These are phyloP conservation scores for Candida loeiensis DNA, from an alignment of 805 yeast species.

Conservation along the genomic window DNA sequence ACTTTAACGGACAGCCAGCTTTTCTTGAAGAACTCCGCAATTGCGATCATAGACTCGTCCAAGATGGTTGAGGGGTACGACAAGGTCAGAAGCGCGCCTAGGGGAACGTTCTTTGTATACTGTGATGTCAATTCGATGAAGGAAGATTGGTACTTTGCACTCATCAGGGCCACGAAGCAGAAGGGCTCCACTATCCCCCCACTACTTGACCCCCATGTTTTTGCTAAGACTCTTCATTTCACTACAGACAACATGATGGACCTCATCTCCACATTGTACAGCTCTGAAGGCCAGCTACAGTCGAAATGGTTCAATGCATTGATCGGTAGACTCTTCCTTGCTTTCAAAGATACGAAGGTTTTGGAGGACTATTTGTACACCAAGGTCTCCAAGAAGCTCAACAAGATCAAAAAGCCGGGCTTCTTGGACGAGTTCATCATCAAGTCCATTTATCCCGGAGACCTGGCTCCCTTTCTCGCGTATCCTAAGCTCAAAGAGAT, in stretches of 20 bases:
- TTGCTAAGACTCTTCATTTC: conserved; percentile 73
- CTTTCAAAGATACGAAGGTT: conserved; percentile 67
- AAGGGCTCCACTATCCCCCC: conserved; percentile 11
- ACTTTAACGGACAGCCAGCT: conserved; percentile 67
- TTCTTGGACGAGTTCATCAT: conserved; percentile 81
- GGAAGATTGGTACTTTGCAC: conserved; percentile 89
- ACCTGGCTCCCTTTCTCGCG: conserved; percentile 74
- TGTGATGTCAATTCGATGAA: conserved; percentile 76
- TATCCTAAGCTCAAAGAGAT: conserved; percentile 66
- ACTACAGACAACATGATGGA: conserved; percentile 67
- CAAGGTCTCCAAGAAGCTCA: conserved; percentile 66
- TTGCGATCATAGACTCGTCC: conserved; percentile 54
- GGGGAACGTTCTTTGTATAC: conserved; percentile 56
- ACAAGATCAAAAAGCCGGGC: conserved; percentile 80
- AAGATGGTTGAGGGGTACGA: conserved; percentile 12
- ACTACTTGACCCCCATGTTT: conserved; percentile 44
- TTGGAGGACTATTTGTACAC: conserved; percentile 55
- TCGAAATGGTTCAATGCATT: conserved; percentile 91
- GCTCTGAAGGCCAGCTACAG: conserved; percentile 77
- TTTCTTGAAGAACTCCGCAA: conserved; percentile 76
- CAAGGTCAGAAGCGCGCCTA: conserved; percentile 24
- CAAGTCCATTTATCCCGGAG: conserved; percentile 69
- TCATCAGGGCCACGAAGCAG: conserved; percentile 62
- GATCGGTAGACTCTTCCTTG: conserved; percentile 75
- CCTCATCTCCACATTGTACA: conserved; percentile 71